These are phyloP conservation scores for Clarkia xantiana DNA, from an alignment of 345 rosid genomes.

Conservation along the genomic window DNA sequence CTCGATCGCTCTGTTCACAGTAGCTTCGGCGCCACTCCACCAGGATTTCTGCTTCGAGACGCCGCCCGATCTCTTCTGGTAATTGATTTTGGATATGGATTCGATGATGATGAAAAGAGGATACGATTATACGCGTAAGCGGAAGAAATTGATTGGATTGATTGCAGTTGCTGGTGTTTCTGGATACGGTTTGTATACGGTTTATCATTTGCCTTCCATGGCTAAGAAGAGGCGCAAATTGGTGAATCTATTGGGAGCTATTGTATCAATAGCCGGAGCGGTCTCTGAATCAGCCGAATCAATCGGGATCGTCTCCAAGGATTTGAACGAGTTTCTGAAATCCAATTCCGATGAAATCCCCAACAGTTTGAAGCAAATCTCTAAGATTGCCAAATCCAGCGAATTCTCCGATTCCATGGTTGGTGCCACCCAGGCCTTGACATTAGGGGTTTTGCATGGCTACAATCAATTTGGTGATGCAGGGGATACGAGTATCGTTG, in stretches of 20 bases:
- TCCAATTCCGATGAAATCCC: constrained; percentile 68
- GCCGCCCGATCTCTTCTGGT: not conserved
- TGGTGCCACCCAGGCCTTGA: constrained; percentile 36
- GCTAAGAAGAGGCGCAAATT: constrained; percentile 33
- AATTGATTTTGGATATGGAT: constrained; percentile 31
- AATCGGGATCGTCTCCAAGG: constrained; percentile 30
- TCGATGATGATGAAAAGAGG: constrained; percentile 28
- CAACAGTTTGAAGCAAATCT: constrained; percentile 54
- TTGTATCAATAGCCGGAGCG: constrained; percentile 42
- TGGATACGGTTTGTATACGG: constrained; percentile 43
- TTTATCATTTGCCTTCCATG: constrained; percentile 43
- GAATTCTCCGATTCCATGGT: constrained; percentile 39
- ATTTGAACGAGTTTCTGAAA: constrained; percentile 35
- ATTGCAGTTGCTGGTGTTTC: constrained; percentile 24
- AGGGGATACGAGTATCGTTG: constrained; percentile 25
- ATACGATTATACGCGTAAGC: constrained; percentile 26
- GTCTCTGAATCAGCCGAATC: constrained; percentile 49
- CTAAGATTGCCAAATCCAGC: constrained; percentile 35
- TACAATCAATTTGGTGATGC: constrained; percentile 13
- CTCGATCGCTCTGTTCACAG: no score
- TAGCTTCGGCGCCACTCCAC: no score
- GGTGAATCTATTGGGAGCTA: constrained; percentile 32
- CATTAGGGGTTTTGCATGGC: constrained; percentile 37
- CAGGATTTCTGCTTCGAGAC: no score
- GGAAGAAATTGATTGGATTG: constrained; percentile 41